A percentile compares a stretch with the other conserved stretches of the same genome.
These are phyloP conservation scores for Trichoderma asperellum DNA, from an alignment of 2,329 filamentous ascomycete species.

Conservation along the genomic window DNA sequence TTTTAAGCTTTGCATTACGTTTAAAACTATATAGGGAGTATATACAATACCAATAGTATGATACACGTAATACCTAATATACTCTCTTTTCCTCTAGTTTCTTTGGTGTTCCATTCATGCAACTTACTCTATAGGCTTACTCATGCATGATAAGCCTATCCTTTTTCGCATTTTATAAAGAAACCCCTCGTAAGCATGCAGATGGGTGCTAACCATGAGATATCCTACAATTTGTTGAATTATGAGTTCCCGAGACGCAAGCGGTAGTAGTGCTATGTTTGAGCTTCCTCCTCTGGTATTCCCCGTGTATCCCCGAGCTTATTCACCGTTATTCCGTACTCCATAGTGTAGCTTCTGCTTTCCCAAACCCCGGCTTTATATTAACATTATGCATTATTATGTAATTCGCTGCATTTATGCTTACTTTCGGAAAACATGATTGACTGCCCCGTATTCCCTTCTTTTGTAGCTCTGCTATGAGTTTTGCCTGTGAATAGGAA, in stretches of 20 bases:
- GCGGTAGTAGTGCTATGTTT: too few species aligned
- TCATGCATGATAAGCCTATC: not conserved
- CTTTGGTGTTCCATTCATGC: not conserved
- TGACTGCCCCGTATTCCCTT: not conserved
- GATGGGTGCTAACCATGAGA: not conserved
- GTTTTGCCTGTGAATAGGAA: not conserved
- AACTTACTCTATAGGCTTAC: not conserved
- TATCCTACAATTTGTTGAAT: not conserved
- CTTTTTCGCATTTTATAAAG: not conserved
- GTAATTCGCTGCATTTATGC: not conserved
- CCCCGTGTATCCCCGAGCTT: not conserved
- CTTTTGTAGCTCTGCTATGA: not conserved
- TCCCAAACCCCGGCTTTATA: not conserved
- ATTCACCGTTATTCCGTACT: not conserved
- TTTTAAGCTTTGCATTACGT: too few species aligned
- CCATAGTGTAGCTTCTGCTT: not conserved
- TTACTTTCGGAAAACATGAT: not conserved
- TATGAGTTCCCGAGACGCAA: not conserved
- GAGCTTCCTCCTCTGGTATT: not conserved
- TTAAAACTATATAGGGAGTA: not conserved
- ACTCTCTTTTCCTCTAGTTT: not conserved
- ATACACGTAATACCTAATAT: not conserved
- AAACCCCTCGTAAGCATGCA: not conserved
- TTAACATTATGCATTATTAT: not conserved
- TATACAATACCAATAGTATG: not conserved